These are phyloP conservation scores for Solanum infundibuliforme DNA, from an alignment of 257 asterid species.

Conservation along the genomic window DNA sequence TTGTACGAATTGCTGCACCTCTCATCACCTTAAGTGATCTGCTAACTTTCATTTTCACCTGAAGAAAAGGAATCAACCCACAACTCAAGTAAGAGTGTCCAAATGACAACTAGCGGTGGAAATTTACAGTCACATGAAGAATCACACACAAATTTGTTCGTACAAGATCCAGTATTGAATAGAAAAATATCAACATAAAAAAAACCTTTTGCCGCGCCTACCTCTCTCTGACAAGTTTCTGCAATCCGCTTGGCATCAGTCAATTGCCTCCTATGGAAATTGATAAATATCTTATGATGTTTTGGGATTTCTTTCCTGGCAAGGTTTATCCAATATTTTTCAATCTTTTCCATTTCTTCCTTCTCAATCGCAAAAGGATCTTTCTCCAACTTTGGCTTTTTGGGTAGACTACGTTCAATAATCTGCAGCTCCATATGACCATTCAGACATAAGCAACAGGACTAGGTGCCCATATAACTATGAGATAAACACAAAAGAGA, in stretches of 20 bases:
- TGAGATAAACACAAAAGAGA: neutral
- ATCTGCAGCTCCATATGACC: constrained; percentile 50
- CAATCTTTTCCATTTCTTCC: constrained; percentile 76
- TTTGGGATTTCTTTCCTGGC: constrained; percentile 87
- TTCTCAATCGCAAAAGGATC: constrained; percentile 80
- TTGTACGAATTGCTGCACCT: constrained; percentile 78
- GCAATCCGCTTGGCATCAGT: constrained; percentile 82
- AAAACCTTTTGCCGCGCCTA: constrained; percentile 10
- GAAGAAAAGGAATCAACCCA: constrained; percentile 9
- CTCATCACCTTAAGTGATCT: constrained; percentile 84
- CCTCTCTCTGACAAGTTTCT: constrained; percentile 97
- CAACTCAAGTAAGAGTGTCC: neutral
- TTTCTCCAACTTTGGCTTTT: constrained; percentile 63
- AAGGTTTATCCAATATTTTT: constrained; percentile 75
- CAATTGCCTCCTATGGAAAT: constrained; percentile 65
- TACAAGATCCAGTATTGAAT: neutral
- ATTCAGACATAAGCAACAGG: neutral
- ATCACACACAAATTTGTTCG: neutral
- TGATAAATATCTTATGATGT: constrained; percentile 69
- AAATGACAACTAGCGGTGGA: neutral
- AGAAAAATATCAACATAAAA: neutral
- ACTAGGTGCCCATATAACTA: neutral
- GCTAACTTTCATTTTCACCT: constrained; percentile 92
- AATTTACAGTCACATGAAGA: neutral
- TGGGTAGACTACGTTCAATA: constrained; percentile 87